Evolutionary conservation across 306 rosid genomes (phyloP), one percentile per base, ranked within the genome.

Genomic region (Prunus fruticosa): DNA sequence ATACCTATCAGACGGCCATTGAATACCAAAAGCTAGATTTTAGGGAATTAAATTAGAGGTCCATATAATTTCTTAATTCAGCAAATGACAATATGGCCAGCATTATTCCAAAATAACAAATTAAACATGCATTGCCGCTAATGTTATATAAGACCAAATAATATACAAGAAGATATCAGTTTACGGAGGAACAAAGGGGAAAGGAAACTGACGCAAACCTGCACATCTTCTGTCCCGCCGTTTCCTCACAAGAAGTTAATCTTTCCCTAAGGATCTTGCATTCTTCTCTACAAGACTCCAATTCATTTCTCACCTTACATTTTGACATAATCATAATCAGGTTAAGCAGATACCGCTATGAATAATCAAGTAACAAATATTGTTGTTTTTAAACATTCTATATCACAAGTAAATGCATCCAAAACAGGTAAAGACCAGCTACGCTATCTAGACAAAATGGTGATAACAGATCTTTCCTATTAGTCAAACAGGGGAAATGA

Each of bases 261-360:
- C 76, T 83, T 83, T 84, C 88, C 78, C 8, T 73, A 57, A 86
- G 89, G 19, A 49, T 68, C 78, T 65, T 71, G 78, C 93, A 87
- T 69, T 93, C 92, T 82, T 87, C 90, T 73, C 77, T 82, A 79
- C 72, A 76, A 28, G 88, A 87, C 64, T 89, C 91, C 85, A 91
- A 79, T 45, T 84, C 89, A 80, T 80, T 84, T 81, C 82, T 87
- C 75, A 88, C 90, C 98, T 93, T 30, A 56, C 72, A 84, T 66
- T 73, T 46, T 69, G 69, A 75, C 61, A 53, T 27, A 70, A 72
- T 76, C 68, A 54, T 46, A 72, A 78, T 30, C 78, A 72, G 64
- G 34, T 46, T 78, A 15, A 45, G 65, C 67, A 77, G 7, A 64
- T 12, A 76, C 11, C 0, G 30, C 4, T 2, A 11, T 41, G 68